Conservation (phyloP, 306 rosid species). For the Medicago truncatula region DNA sequence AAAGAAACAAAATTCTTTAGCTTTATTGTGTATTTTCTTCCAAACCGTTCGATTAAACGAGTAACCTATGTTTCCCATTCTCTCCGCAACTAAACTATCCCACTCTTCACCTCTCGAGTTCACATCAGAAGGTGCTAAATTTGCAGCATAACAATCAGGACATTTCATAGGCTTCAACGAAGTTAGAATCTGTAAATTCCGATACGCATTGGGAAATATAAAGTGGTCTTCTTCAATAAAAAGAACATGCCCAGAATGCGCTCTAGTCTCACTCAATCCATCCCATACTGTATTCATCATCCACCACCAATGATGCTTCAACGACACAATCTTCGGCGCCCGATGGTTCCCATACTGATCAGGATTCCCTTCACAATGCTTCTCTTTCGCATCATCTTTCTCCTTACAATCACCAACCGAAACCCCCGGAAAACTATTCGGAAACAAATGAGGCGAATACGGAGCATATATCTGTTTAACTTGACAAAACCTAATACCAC, state of each 20-base stretch:
- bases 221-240: slow-evolving; percentile 96
- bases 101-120: slow-evolving; percentile 85
- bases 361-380: slow-evolving; percentile 70
- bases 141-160: slow-evolving; percentile 89
- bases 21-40: slow-evolving; percentile 86
- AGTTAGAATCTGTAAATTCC: slow-evolving; percentile 72
- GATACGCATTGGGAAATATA: slow-evolving; percentile 87
- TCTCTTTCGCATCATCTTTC: slow-evolving; percentile 50
- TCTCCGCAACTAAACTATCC: slow-evolving; percentile 74
- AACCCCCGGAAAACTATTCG: slow-evolving; percentile 75
- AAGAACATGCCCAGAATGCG: slow-evolving; percentile 73
- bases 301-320: slow-evolving; percentile 99
- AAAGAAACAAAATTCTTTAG: slow-evolving; percentile 76
- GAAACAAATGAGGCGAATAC: slow-evolving; percentile 85
- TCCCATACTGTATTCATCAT: slow-evolving; percentile 97
- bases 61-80: slow-evolving; percentile 97
- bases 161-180: slow-evolving; percentile 73
- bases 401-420: slow-evolving; percentile 75
- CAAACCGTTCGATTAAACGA: slow-evolving; percentile 82
- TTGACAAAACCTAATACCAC: slow-evolving; percentile 76
- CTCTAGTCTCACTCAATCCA: slow-evolving; percentile 76
- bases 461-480: slow-evolving; percentile 94
- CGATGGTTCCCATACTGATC: slow-evolving; percentile 96
- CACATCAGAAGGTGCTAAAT: slow-evolving; percentile 97
- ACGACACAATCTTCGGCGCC: slow-evolving; percentile 79